These are phyloP conservation scores for Colletotrichum endophyticum DNA, from an alignment of 2,329 filamentous ascomycete genomes.

Conservation along the genomic window DNA sequence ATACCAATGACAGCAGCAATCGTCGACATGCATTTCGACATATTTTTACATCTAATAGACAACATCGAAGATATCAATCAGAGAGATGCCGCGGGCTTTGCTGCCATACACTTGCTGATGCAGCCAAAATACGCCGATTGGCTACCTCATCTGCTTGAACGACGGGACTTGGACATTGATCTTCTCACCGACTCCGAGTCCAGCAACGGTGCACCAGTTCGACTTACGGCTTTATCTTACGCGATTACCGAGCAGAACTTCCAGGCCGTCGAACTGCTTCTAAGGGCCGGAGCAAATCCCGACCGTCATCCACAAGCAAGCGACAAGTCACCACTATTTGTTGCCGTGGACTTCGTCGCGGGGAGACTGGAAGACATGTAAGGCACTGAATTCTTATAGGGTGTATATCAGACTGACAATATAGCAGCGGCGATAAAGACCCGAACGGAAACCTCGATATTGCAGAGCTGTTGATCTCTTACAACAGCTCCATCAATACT, in stretches of 20 bases:
- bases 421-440: not conserved
- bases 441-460: constrained; percentile 6
- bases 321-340: not conserved
- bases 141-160: not conserved
- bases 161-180: constrained; percentile 5
- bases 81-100: constrained; percentile 18
- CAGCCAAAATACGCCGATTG: constrained; percentile 19
- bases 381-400: not conserved
- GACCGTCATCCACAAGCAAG: not conserved
- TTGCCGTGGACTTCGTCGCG: not conserved
- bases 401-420: not conserved
- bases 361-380: not conserved
- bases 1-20: constrained; percentile 19
- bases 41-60: constrained; percentile 12
- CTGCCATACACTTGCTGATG: constrained; percentile 18
- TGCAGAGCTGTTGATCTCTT: constrained; percentile 4
- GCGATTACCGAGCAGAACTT: constrained; percentile 21
- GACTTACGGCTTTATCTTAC: constrained; percentile 22
- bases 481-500: constrained; percentile 8
- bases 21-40: constrained; percentile 4
- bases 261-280: constrained; percentile 20
- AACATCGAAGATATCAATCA: not conserved
- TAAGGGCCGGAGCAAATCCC: constrained; percentile 26
- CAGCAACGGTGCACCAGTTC: not conserved
- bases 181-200: not conserved